phyloP scores from a whole-genome alignment of 2,329 filamentous ascomycete species.

The Rasamsonia emersonii region DNA sequence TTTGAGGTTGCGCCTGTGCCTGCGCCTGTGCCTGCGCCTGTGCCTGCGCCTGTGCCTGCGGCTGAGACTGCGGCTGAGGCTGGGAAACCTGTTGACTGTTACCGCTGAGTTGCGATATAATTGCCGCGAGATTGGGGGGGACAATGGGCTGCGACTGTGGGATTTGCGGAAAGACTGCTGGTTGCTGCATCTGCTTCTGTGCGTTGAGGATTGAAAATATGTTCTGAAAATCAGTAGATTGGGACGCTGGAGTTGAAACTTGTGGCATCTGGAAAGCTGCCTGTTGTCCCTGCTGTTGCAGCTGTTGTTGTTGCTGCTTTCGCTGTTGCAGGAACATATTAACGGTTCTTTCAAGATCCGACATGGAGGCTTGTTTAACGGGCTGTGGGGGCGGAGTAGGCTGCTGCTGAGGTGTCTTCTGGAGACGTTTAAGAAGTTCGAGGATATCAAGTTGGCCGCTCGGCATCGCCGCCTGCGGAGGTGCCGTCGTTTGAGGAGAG shows the following conservation, averaged over 20 bases:
- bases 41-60: conserved; percentile 10
- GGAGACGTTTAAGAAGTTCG: conserved; percentile 33
- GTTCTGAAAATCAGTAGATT: conserved; percentile 28
- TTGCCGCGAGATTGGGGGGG: conserved; percentile 25
- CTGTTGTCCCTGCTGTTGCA: conserved; percentile 20
- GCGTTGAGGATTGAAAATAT: conserved; percentile 31
- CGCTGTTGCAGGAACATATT: conserved; percentile 30
- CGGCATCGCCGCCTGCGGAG: conserved; percentile 11
- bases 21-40: conserved; percentile 11
- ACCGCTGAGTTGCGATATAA: conserved; percentile 24
- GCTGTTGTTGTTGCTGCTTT: conserved; percentile 16
- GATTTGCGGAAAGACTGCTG: conserved; percentile 12
- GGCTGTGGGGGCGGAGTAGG: conserved; percentile 22
- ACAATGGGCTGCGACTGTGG: conserved; percentile 20
- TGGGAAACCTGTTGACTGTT: conserved; percentile 16
- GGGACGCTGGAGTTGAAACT: conserved; percentile 13
- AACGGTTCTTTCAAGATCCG: conserved; percentile 29
- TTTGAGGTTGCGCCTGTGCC: conserved; percentile 9
- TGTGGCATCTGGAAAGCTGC: conserved; percentile 18
- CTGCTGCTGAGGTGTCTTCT: conserved; percentile 23
- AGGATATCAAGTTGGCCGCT: conserved; percentile 29
- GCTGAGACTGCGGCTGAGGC: conserved; percentile 9
- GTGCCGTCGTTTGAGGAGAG: conserved; percentile 9
- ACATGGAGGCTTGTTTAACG: conserved; percentile 16
- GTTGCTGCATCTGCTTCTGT: conserved; percentile 28